phyloP scores from a whole-genome alignment of 129 eudicot genomes.

The Oenanthe sinensis region DNA sequence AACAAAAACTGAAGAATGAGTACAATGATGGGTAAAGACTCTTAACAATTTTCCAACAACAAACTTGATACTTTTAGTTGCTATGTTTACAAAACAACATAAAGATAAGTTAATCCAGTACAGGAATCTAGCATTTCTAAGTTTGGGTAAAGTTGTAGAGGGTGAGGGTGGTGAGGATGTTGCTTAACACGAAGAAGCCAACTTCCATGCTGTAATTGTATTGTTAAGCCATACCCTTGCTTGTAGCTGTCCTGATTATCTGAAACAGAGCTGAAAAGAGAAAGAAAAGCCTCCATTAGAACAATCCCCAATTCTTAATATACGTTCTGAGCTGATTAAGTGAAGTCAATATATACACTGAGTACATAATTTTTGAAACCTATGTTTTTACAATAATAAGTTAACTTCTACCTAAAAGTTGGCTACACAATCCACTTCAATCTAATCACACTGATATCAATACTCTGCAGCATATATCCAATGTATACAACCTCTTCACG shows the following conservation, averaged over 20 bases:
- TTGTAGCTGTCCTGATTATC: slow-evolving; percentile 95
- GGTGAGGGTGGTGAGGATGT: background rate
- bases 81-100: background rate
- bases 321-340: too few relatives aligned
- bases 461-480: background rate
- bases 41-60: background rate
- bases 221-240: slow-evolving; percentile 78
- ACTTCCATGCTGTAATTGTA: background rate
- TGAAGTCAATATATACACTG: background rate
- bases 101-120: background rate
- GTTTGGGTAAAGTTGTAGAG: slow-evolving; percentile 4
- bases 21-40: slow-evolving; percentile 14
- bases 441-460: background rate
- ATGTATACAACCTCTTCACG: background rate
- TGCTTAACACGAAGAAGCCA: slow-evolving; percentile 9
- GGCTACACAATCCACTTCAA: background rate
- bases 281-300: slow-evolving; percentile 2
- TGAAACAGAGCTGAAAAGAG: slow-evolving; percentile 64
- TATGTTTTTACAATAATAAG: background rate
- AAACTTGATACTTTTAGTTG: background rate
- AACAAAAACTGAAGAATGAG: background rate
- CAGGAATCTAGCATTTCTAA: slow-evolving; percentile 14
- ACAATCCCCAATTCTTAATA: background rate
- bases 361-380: background rate
- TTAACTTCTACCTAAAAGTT: background rate